Base-by-base conservation (phyloP, 2,329 filamentous ascomycete genomes). In the Ceratocystis variospora region DNA sequence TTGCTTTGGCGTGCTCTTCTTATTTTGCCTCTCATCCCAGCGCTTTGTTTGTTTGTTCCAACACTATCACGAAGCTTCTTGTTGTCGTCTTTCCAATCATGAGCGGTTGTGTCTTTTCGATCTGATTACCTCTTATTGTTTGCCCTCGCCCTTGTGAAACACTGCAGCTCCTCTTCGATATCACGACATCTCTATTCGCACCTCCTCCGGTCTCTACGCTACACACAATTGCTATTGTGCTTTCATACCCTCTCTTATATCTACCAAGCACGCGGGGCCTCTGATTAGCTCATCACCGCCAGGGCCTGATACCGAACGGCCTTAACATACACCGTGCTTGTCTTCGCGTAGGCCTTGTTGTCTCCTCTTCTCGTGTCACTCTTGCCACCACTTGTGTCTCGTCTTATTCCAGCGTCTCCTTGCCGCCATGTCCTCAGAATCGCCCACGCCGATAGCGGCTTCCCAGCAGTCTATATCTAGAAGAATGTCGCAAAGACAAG, bases 401-500 rank as follows among this genome's bases (percentile, higher is more conserved):
- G 46, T 1, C 46, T 10, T 41, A 41, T 41, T 10, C 25, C 44
- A 12, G 25, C 28, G 33, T 57, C 33, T 15, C 37, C 37, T 41
- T 41, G 37, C 37, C 44, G 28, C 22, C 44, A 66, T 63, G 59
- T 62, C 59, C n/a, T 66, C 65, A 8, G 59, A 46, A 19, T 66
- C 65, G 17, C 65, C 81, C 66, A 84, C 82, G 4, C 81, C 83
- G 45, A 76, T 80, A n/a, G 33, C 12, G 71, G 79, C 77, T 70
- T 76, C 77, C 15, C 67, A 66, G 19, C 61, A 63, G 22, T 77
- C 75, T 64, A 77, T 73, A 67, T 72, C 80, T 15, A 76, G 77
- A 41, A 74, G 83, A 71, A 79, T 80, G 7, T 84, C 83, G 3
- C 77, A 83, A 68, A 77, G 83, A 69, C 83, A 84, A 69, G 79